Evolutionary conservation across 371 early-diverging fungal genomes (phyloP).

Genomic region (Amoeboradix gromovi): DNA sequence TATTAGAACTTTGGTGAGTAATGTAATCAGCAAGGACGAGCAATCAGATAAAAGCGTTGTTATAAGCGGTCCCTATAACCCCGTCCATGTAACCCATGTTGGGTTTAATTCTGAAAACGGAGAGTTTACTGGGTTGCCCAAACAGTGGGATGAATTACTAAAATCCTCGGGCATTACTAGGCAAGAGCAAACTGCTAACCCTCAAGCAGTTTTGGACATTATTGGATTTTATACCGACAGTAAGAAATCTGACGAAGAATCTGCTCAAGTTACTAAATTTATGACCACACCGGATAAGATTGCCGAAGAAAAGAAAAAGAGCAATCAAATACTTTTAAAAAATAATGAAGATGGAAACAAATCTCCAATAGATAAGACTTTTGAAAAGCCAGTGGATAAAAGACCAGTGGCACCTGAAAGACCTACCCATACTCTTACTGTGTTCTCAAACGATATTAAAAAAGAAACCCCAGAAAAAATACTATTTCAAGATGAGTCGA

Average conservation of each 20-base stretch:
- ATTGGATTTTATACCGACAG: conserved; percentile 59
- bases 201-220: conserved; percentile 54
- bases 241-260: background rate
- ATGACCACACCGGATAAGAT: too few species aligned
- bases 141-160: conserved; percentile 1
- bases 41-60: too few species aligned
- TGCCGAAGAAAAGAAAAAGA: too few species aligned
- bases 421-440: background rate
- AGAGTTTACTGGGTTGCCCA: conserved; percentile 28
- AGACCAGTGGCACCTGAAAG: background rate
- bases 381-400: background rate
- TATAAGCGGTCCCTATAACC: conserved; percentile 54
- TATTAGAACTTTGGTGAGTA: too few species aligned
- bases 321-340: too few species aligned
- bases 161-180: conserved; percentile 2
- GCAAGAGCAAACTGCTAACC: conserved; percentile 3
- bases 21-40: too few species aligned
- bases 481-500: too few species aligned
- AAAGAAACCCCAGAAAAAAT: too few species aligned
- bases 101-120: conserved; percentile 80
- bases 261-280: too few species aligned
- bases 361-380: background rate
- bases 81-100: conserved; percentile 79
- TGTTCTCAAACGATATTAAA: background rate
- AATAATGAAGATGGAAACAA: too few species aligned